Evolutionary conservation across 2,329 filamentous ascomycete species (phyloP).

Genomic region (Didymellaceae sp.): DNA sequence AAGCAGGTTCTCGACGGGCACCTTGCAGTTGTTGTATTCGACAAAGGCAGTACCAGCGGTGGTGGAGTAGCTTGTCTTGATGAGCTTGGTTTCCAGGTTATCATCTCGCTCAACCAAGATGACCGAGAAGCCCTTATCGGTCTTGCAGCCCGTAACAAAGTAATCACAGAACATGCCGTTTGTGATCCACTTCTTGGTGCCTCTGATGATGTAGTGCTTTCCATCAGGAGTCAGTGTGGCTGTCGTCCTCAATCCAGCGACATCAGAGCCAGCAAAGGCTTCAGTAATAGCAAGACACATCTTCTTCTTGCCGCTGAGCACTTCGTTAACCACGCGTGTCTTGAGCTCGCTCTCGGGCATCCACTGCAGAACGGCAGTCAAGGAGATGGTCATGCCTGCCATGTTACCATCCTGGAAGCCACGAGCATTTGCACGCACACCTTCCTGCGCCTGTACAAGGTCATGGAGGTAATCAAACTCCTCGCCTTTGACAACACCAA

Average conservation of each 20-base stretch:
- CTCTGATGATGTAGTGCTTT: slow-evolving; percentile 68
- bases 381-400: slow-evolving; percentile 82
- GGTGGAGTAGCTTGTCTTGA: slow-evolving; percentile 83
- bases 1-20: slow-evolving; percentile 77
- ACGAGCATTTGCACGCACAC: slow-evolving; percentile 71
- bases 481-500: slow-evolving; percentile 74
- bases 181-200: slow-evolving; percentile 84
- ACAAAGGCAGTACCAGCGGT: slow-evolving; percentile 80
- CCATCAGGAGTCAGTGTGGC: slow-evolving; percentile 56
- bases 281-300: slow-evolving; percentile 88
- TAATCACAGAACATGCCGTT: slow-evolving; percentile 83
- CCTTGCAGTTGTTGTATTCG: slow-evolving; percentile 86
- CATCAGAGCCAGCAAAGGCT: slow-evolving; percentile 84
- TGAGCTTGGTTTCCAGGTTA: slow-evolving; percentile 75
- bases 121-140: slow-evolving; percentile 79
- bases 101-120: slow-evolving; percentile 76
- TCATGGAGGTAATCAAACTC: slow-evolving; percentile 91
- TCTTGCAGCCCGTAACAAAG: slow-evolving; percentile 81
- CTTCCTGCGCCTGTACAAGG: slow-evolving; percentile 76
- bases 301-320: slow-evolving; percentile 82
- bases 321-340: slow-evolving; percentile 72
- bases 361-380: slow-evolving; percentile 82
- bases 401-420: slow-evolving; percentile 89
- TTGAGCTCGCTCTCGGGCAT: slow-evolving; percentile 71
- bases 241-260: slow-evolving; percentile 79